Evolutionary conservation across 2,329 filamentous ascomycete species (phyloP).

Genomic region (Sporothrix pseudoabietina): DNA sequence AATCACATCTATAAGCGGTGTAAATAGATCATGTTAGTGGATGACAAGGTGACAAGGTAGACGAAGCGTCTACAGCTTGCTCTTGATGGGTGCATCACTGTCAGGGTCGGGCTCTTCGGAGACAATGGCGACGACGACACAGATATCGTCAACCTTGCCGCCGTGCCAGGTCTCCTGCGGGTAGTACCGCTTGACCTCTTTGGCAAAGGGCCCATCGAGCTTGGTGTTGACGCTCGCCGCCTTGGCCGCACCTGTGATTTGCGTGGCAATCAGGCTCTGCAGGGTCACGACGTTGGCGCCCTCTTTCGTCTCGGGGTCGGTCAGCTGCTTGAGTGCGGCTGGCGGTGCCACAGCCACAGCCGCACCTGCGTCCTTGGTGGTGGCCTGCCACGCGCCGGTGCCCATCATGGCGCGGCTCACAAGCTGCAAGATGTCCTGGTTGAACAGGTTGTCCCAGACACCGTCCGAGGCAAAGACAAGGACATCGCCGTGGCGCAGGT

Average conservation of each 20-base stretch:
- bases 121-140: slow-evolving; percentile 77
- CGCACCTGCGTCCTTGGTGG: slow-evolving; percentile 56
- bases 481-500: slow-evolving; percentile 85
- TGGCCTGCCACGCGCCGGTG: slow-evolving; percentile 72
- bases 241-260: slow-evolving; percentile 81
- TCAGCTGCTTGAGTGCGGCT: slow-evolving; percentile 49
- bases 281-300: slow-evolving; percentile 53
- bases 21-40: not conserved
- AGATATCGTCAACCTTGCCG: slow-evolving; percentile 95
- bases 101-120: slow-evolving; percentile 59
- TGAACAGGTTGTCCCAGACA: slow-evolving; percentile 92
- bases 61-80: slow-evolving; percentile 29
- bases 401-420: slow-evolving; percentile 75
- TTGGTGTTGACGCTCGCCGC: slow-evolving; percentile 78
- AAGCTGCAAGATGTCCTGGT: slow-evolving; percentile 82
- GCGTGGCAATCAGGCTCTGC: slow-evolving; percentile 76
- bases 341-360: slow-evolving; percentile 52
- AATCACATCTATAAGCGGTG: not conserved
- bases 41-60: too few species aligned
- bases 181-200: slow-evolving; percentile 85
- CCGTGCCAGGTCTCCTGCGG: slow-evolving; percentile 85
- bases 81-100: slow-evolving; percentile 39
- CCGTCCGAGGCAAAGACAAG: slow-evolving; percentile 94
- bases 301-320: slow-evolving; percentile 34
- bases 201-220: slow-evolving; percentile 89